Conservation (phyloP, 2,329 filamentous ascomycete species). For the Diaporthe citrichinensis region DNA sequence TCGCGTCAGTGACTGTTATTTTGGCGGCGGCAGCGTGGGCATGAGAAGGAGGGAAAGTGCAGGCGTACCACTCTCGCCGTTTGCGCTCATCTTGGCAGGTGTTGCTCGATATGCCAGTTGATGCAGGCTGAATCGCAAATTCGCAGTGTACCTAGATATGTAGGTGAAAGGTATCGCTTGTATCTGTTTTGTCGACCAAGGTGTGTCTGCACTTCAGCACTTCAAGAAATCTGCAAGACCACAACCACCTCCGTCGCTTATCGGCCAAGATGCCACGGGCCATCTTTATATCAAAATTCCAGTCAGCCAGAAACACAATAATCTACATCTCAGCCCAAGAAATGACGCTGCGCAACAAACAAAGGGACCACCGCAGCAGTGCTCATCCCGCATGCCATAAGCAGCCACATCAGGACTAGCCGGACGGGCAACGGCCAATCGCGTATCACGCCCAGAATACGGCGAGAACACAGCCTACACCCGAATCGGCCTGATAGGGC, state of each 20-base stretch:
- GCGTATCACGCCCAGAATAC: slow-evolving; percentile 30
- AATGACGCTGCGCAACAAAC: slow-evolving; percentile 1
- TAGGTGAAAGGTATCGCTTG: no score
- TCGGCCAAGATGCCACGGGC: not conserved
- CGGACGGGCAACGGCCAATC: not conserved
- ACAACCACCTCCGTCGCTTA: not conserved
- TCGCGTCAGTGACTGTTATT: not conserved
- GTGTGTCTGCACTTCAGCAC: not conserved
- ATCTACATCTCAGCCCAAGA: not conserved
- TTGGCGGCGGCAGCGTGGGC: not conserved
- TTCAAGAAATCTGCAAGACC: not conserved
- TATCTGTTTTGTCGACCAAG: not conserved
- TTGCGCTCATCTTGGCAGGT: slow-evolving; percentile 24
- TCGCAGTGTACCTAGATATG: no score
- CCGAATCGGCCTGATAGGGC: not conserved
- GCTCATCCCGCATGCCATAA: not conserved
- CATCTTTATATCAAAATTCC: slow-evolving; percentile 10
- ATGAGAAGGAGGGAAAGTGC: not conserved
- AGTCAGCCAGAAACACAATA: not conserved
- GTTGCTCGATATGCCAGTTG: not conserved
- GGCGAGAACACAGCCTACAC: slow-evolving; percentile 3
- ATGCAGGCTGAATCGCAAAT: not conserved
- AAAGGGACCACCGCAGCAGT: not conserved
- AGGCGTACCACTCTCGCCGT: slow-evolving; percentile 25
- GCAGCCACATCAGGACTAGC: slow-evolving; percentile 16